Evolutionary conservation across 352 stramenopile species (phyloP), one percentile per base, ranked within the genome.

Genomic region (Phytophthora rubi): DNA sequence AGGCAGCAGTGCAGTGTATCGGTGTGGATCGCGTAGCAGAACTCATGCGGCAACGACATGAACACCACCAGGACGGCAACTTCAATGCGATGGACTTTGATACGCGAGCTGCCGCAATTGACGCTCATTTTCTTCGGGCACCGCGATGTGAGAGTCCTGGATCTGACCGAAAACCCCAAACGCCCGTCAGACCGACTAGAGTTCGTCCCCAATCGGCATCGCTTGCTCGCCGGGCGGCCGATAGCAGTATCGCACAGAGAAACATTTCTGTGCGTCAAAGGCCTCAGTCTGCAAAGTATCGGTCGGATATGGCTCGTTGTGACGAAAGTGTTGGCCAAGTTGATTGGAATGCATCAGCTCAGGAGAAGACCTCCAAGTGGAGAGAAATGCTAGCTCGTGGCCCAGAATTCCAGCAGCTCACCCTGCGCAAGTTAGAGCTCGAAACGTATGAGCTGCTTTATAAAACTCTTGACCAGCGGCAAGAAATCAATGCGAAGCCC

Each of bases 401-500:
- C 0, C 79, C 77, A 9, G 42, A 68, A 7, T 87, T 87, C 26
- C 69, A 80, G 59, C 79, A 87, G 35, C 55, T 58, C 18, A 70
- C 54, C 3, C 48, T 87, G 8, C 65, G 71, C 21, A 58, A 53
- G 16, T 55, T 87, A 16, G 79, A 87, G 44, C 37, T 71, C 6
- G 79, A 87, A 42, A 87, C 77, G n/a, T 83, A 85, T 44, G 59
- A 82, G n/a, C 45, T 87, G 45, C 59, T 87, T 15, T 77, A 71
- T 23, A 80, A 59, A n/a, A 73, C 77, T 12, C 66, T 83, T n/a
- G 47, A 69, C 15, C 57, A 70, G 23, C 42, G 12, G 30, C 47
- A 56, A 35, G 42, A 44, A 35, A 4, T 53, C 15, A 39, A 71
- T 8, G 8, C 37, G 7, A 59, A 59, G 15, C 10, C 37, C 16